Percentiles rank a stretch among this genome's conserved stretches.
These are phyloP conservation scores for Phytophthora parvispora DNA, from an alignment of 352 stramenopile species.

Conservation along the genomic window DNA sequence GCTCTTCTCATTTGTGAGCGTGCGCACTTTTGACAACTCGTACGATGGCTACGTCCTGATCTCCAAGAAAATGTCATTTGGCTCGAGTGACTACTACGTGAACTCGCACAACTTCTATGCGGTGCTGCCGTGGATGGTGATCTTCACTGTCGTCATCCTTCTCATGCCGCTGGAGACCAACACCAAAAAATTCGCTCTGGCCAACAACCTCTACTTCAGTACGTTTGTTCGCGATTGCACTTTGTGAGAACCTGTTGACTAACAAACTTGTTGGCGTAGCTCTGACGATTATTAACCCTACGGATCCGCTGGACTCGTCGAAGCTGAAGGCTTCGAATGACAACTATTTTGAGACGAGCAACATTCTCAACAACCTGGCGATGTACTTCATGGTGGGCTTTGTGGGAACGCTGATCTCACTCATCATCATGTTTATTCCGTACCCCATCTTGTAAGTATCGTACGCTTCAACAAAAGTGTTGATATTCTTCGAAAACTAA, in stretches of 20 bases:
- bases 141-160: slow-evolving; percentile 75
- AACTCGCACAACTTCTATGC: slow-evolving; percentile 83
- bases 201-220: slow-evolving; percentile 90
- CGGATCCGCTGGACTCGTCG: slow-evolving; percentile 53
- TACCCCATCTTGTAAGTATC: slow-evolving; percentile 83
- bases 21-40: slow-evolving; percentile 52
- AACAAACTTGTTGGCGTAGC: slow-evolving; percentile 32
- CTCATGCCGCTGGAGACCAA: slow-evolving; percentile 80
- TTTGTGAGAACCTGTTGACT: not conserved
- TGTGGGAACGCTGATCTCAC: slow-evolving; percentile 71
- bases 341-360: slow-evolving; percentile 59
- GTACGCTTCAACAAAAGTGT: too few species aligned
- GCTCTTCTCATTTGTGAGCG: slow-evolving; percentile 59
- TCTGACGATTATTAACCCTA: slow-evolving; percentile 80
- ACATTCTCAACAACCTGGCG: slow-evolving; percentile 80
- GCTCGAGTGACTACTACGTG: slow-evolving; percentile 68
- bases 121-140: slow-evolving; percentile 78
- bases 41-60: slow-evolving; percentile 71
- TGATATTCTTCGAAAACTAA: too few species aligned
- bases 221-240: slow-evolving; percentile 15
- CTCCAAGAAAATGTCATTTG: slow-evolving; percentile 63
- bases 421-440: slow-evolving; percentile 80
- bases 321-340: slow-evolving; percentile 64
- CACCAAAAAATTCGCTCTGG: slow-evolving; percentile 88
- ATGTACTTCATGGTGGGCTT: slow-evolving; percentile 86